These are phyloP conservation scores for Paraphoma chrysanthemicola DNA, from an alignment of 2,329 filamentous ascomycete species.

Conservation along the genomic window DNA sequence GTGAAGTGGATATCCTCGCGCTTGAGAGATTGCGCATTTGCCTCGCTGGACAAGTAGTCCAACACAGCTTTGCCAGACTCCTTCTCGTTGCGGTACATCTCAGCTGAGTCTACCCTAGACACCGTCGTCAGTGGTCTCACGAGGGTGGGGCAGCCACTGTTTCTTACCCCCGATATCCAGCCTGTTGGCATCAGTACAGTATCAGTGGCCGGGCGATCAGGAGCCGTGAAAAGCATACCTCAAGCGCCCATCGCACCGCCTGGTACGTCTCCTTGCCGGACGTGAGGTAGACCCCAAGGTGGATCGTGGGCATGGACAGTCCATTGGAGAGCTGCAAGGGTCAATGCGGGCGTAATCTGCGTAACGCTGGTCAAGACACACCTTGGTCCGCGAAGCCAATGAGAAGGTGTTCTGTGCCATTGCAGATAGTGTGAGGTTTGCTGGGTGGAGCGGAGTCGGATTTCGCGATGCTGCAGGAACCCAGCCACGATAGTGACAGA, in stretches of 20 bases:
- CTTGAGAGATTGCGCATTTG: slow-evolving; percentile 60
- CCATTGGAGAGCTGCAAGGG: slow-evolving; percentile 61
- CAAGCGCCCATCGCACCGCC: slow-evolving; percentile 65
- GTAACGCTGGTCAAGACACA: slow-evolving; percentile 20
- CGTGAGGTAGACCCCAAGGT: slow-evolving; percentile 78
- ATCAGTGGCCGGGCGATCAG: slow-evolving; percentile 11
- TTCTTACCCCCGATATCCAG: slow-evolving; percentile 55
- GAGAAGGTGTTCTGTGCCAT: slow-evolving; percentile 48
- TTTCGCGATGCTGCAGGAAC: slow-evolving; percentile 33
- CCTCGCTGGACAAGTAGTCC: slow-evolving; percentile 58
- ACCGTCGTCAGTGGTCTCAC: slow-evolving; percentile 29
- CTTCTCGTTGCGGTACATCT: slow-evolving; percentile 74
- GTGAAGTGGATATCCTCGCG: slow-evolving; percentile 81
- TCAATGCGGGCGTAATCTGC: slow-evolving; percentile 22
- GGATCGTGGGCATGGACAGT: slow-evolving; percentile 71
- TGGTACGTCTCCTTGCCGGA: slow-evolving; percentile 65
- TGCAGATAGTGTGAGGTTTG: slow-evolving; percentile 10
- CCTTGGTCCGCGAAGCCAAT: slow-evolving; percentile 54
- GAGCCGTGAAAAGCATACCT: slow-evolving; percentile 48
- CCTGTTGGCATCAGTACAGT: slow-evolving; percentile 39
- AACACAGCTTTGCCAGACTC: slow-evolving; percentile 72
- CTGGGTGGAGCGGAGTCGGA: slow-evolving; percentile 20
- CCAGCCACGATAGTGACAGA: slow-evolving; percentile 26
- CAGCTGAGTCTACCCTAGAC: slow-evolving; percentile 62
- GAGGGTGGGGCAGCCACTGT: slow-evolving; percentile 10